phyloP scores from a whole-genome alignment of 345 rosid species.

The Gossypium turneri region DNA sequence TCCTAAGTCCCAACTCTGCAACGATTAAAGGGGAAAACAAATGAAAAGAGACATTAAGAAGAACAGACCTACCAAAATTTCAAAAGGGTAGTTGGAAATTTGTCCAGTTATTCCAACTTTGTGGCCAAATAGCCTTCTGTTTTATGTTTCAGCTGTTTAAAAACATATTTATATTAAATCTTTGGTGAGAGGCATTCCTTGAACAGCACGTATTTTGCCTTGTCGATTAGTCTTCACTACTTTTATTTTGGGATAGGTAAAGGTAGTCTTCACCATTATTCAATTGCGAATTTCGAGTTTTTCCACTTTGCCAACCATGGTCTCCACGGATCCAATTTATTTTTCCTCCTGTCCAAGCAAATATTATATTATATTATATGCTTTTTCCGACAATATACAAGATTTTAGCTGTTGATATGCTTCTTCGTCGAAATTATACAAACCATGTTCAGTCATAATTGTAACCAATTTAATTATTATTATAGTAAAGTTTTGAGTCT shows the following conservation, averaged over 20 bases:
- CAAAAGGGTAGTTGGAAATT: not conserved
- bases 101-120: not conserved
- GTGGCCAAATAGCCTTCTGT: not conserved
- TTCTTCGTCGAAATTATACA: not conserved
- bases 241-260: not conserved
- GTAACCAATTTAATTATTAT: no score
- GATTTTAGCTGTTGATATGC: not conserved
- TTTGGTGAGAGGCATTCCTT: conserved; percentile 1
- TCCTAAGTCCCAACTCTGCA: not conserved
- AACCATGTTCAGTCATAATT: not conserved
- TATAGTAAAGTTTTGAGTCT: no score
- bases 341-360: not conserved
- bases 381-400: not conserved
- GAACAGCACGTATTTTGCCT: not conserved
- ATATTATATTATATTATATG: not conserved
- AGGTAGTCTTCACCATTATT: not conserved
- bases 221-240: not conserved
- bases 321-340: not conserved
- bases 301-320: not conserved
- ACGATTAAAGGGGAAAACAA: not conserved
- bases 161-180: not conserved
- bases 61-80: conserved; percentile 16
- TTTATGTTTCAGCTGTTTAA: not conserved
- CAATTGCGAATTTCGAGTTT: not conserved
- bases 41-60: not conserved